Base-by-base conservation (phyloP, 2,329 filamentous ascomycete species). In the Claviceps capensis region DNA sequence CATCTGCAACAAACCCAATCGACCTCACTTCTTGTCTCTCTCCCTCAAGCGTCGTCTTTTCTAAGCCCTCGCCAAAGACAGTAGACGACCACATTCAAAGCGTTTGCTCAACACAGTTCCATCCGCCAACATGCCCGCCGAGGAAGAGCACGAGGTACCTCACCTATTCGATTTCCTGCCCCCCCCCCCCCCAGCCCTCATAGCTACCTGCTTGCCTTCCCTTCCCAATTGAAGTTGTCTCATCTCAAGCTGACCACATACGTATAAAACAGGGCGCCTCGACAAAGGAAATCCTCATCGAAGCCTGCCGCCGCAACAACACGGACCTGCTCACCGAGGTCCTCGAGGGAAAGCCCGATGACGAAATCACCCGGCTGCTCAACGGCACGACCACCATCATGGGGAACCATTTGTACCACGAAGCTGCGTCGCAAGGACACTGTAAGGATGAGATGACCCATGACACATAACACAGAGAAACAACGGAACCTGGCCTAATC, bases 251-350 rank as follows among this genome's bases (percentile, higher is more conserved):
- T 23, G 11, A 14, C 42, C 42, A 34, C 17, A 14, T 5, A 37
- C n/a, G 19, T 14, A 4, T 14, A 4, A 30, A 36, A 4, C 51
- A 95, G 85, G 93, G 91, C 66, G 91, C 91, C 60, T 87, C 87
- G 54, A 81, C 83, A 47, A 78, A 83, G 67, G 91, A 97, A 73
- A 79, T 87, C 63, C 79, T 97, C 61, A 81, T 97, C 69, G 91
- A 95, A 73, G 88, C 93, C 61, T 95, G 87, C 72, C 88, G 91
- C 55, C 81, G 89, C 63, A 91, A 97, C 77, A 96, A 97, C 71
- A 83, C 83, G 59, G 84, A 91, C 51, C 81, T 97, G 55, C 81
- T 97, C 52, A 71, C 79, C 60, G 84, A 93, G 61, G 78, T 90
- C 53, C 76, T 96, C 59, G 70, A 77, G 43, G 71, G 72, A 58